Conservation (phyloP, 768 basidiomycete genomes). For the Podaxis sp. region DNA sequence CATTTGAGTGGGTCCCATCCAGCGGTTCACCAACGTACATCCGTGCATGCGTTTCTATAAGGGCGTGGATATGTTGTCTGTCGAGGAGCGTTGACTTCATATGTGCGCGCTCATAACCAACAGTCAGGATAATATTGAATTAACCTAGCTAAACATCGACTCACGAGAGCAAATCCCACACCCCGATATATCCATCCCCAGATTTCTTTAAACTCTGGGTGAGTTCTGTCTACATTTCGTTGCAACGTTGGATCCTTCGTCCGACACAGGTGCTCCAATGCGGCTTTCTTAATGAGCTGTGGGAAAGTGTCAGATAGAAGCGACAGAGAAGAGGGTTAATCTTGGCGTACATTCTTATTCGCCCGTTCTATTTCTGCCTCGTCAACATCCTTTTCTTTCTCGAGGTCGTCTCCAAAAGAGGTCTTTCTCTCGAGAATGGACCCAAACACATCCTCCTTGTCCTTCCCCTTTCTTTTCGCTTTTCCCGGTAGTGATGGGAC, state of each 20-base stretch:
- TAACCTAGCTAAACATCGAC: conserved; percentile 18
- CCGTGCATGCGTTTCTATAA: conserved; percentile 41
- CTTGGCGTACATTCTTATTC: conserved; percentile 54
- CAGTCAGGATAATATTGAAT: conserved; percentile 1
- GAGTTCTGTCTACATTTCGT: conserved; percentile 37
- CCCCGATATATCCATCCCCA: conserved; percentile 47
- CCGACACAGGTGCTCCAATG: conserved; percentile 39
- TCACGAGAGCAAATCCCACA: conserved; percentile 50
- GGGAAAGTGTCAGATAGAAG: conserved; percentile 8
- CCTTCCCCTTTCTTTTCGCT: conserved; percentile 39
- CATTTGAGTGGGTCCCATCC: neutral
- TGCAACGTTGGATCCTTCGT: conserved; percentile 37
- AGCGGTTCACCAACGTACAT: conserved; percentile 39
- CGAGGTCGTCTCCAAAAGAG: conserved; percentile 13
- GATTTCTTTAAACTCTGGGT: conserved; percentile 54
- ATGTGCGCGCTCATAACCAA: conserved; percentile 36
- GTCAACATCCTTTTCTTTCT: conserved; percentile 31
- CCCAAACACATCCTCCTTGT: conserved; percentile 39
- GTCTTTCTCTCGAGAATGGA: conserved; percentile 21
- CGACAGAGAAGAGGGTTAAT: neutral
- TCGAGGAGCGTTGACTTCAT: conserved; percentile 41
- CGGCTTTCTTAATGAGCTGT: conserved; percentile 45
- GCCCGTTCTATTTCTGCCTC: conserved; percentile 44
- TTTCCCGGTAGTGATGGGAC: conserved; percentile 46
- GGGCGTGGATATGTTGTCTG: conserved; percentile 31